phyloP scores from a whole-genome alignment of 345 rosid species.

The Linum usitatissimum region DNA sequence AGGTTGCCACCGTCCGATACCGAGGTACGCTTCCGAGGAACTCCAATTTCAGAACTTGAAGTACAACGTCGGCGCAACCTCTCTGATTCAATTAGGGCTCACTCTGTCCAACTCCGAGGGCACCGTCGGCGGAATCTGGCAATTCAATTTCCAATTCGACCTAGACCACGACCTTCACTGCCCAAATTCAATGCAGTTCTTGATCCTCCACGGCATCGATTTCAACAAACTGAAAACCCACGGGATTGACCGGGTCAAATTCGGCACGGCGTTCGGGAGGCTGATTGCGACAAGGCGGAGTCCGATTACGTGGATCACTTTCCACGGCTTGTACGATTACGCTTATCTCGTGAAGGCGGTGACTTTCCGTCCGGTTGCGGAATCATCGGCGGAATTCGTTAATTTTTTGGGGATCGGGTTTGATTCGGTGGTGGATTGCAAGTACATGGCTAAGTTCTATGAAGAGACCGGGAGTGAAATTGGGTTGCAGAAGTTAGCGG shows the following conservation, averaged over 20 bases:
- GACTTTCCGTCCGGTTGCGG: neutral
- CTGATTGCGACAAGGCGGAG: neutral
- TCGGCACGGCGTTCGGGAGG: neutral
- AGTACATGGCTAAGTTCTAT: constrained; percentile 5
- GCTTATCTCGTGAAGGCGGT: neutral
- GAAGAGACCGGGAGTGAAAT: constrained; percentile 1
- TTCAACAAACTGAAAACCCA: neutral
- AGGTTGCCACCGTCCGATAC: neutral
- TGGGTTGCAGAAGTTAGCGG: constrained; percentile 6
- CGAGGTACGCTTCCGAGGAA: neutral
- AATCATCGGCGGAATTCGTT: neutral
- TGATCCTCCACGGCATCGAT: neutral
- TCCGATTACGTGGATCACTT: constrained; percentile 1
- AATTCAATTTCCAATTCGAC: neutral
- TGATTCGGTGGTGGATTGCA: neutral
- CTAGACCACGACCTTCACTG: neutral
- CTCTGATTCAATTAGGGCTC: neutral
- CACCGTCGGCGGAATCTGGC: neutral
- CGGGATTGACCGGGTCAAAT: neutral
- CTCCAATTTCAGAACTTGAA: neutral
- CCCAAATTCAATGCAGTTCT: neutral
- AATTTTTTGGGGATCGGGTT: neutral
- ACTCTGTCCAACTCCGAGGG: neutral
- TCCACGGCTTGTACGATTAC: constrained; percentile 10
- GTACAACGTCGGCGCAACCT: neutral